Base-by-base conservation (phyloP, 2,329 filamentous ascomycete species). In the Beauveria medogensis region DNA sequence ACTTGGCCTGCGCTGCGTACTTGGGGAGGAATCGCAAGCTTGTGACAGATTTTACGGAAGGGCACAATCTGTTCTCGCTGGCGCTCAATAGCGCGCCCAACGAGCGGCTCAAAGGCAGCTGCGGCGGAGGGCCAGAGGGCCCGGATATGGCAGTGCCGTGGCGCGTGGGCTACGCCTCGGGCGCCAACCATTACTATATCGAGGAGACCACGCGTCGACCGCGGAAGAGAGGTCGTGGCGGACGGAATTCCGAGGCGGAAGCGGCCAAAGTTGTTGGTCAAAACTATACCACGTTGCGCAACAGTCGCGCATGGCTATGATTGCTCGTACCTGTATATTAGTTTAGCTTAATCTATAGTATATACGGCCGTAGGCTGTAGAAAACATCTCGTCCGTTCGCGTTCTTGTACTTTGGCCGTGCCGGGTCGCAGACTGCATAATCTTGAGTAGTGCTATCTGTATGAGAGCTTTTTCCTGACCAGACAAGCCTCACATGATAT, bases 21-120 rank as follows among this genome's bases (percentile, higher is more conserved):
- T 70, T 87, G 55, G 68, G 82, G 52, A 77, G 80, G 64, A 69
- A 75, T 6, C 75, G 76, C 0, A 82, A 83, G 1, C 80, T 90
- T 24, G 83, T 93, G 8, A 92, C 88, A 1, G 90, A 93, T 73
- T 92, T 89, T 68, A 89, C 86, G 0, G 89, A 93, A 67, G 88
- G 89, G 1, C 84, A 87, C 59, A 92, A 92, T 68, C 74, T 92
- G 2, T 92, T 92, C 67, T 78, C 85, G 0, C 73, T 92, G 0
- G 87, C 88, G 2, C 77, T 92, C 57, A 91, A 91, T 68, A 75
- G 74, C 57, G 74, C 77, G 1, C 73, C 75, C 3, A 75, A 72
- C 44, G 60, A 62, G 5, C 70, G 70, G 20, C 64, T 78, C 50
- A 68, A 72, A 37, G 75, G 75, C 0, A 72, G 70, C 62, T 78